Evolutionary conservation across 257 asterid genomes (phyloP), one percentile per base, ranked within the genome.

Genomic region (Striga asiatica): DNA sequence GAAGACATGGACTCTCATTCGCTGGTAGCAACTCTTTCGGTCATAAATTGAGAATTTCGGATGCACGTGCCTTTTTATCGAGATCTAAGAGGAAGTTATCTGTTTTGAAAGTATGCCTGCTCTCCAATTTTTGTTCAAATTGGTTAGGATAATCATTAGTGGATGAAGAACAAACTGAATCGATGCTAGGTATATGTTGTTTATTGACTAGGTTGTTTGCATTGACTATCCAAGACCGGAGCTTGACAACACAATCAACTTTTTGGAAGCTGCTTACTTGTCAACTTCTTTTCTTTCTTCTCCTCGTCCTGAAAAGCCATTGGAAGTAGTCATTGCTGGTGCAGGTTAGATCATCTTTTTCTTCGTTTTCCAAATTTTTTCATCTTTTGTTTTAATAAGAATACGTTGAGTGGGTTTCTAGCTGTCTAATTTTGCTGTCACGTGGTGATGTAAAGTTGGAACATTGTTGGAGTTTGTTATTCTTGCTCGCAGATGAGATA

Each of bases 261-360:
- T 56, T 66, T 59, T 86, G 74, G 94, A 83, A 73, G 94, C 94
- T 58, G 94, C 88, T 59, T 63, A 39, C 3, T 61, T 81, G 60
- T 86, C 99, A 58, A 80, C 99, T 8, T 37, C 80, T 1, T 88
- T 88, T 66, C 70, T 71, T 48, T 32, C 68, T 71, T 70, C 82
- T 73, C 75, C 83, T 13, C 89, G 87, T 39, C 97, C 97, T 34
- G 76, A 41, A 13, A 92, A 81, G 66, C 94, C 95, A 16, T 65
- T 92, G 72, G 80, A 92, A 72, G 70, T 88, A 50, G 83, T 92
- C 29, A 81, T 92, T 69, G 97, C 97, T 39, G 99, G 97, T 61
- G 95, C 95, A 77, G 99, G 99, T 92, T 53, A 56, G 70, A 0
- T 7, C 8, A 17, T 18, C 3, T 19, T 17, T 43, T 3, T 6